phyloP scores from a whole-genome alignment of 331 rosid species.

The Malus hybrid region DNA sequence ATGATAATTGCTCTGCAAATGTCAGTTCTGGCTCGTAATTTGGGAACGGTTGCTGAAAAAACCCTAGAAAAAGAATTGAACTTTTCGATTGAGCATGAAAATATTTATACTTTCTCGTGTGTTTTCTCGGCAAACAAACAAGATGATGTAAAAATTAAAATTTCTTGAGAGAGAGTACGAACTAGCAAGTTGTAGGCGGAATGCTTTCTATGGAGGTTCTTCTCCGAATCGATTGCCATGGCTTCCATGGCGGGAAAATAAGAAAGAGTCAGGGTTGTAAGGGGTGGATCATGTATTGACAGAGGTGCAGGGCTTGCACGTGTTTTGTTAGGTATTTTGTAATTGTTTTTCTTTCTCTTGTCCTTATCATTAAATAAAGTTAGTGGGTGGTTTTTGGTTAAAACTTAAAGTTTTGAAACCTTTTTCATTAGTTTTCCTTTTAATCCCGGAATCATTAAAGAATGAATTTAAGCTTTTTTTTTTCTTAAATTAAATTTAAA shows the following conservation, averaged over 20 bases:
- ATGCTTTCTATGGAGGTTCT: slow-evolving; percentile 36
- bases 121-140: slow-evolving; percentile 10
- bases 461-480: too few relatives aligned
- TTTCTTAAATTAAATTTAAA: too few relatives aligned
- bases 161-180: slow-evolving; percentile 1
- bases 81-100: background rate
- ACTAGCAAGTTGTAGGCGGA: slow-evolving; percentile 36
- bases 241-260: slow-evolving; percentile 51
- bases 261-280: background rate
- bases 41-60: background rate
- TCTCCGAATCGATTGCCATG: slow-evolving; percentile 55
- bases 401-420: too few relatives aligned
- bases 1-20: background rate
- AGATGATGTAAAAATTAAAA: background rate
- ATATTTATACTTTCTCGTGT: background rate
- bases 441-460: too few relatives aligned
- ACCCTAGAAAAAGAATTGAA: background rate
- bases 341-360: too few relatives aligned
- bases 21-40: background rate
- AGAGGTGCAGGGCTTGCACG: too few relatives aligned
- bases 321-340: too few relatives aligned
- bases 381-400: too few relatives aligned
- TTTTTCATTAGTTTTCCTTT: too few relatives aligned
- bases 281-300: too few relatives aligned
- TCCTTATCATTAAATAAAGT: too few relatives aligned